Conservation (phyloP, 1,139 yeast genomes). For the Groenewaldozyma sp. region DNA sequence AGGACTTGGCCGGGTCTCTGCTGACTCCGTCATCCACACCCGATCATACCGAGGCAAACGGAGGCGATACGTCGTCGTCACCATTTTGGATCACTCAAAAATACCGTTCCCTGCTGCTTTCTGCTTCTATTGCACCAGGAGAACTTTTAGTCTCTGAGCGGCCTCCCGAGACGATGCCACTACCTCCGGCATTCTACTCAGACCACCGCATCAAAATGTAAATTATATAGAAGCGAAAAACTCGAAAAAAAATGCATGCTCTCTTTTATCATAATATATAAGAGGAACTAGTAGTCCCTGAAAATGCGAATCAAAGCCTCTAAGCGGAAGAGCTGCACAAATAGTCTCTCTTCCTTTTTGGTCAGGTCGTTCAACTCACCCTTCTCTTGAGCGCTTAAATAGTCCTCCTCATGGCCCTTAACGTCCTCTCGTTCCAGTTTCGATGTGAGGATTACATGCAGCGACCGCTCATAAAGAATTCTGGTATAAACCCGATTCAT, state of each 20-base stretch:
- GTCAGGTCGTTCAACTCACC: constrained; percentile 52
- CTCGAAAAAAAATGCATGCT: neutral
- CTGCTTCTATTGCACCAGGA: constrained; percentile 44
- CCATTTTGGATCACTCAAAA: constrained; percentile 72
- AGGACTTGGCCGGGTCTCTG: constrained; percentile 3
- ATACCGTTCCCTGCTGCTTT: constrained; percentile 65
- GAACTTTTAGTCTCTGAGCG: constrained; percentile 72
- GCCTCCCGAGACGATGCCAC: constrained; percentile 53
- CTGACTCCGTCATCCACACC: constrained; percentile 6
- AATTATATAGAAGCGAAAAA: neutral
- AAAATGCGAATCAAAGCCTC: constrained; percentile 33
- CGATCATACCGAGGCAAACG: constrained; percentile 4
- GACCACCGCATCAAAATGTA: constrained; percentile 48
- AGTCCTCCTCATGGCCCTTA: constrained; percentile 67
- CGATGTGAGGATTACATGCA: constrained; percentile 58
- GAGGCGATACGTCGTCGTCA: neutral
- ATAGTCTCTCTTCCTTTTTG: constrained; percentile 26
- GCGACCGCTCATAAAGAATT: constrained; percentile 47
- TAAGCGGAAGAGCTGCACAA: constrained; percentile 27
- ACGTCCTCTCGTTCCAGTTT: constrained; percentile 89
- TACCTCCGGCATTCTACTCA: constrained; percentile 68
- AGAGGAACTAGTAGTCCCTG: constrained; percentile 27
- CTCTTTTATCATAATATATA: neutral
- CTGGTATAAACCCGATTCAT: constrained; percentile 57
- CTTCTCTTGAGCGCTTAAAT: constrained; percentile 65